Conservation (phyloP, 2,329 filamentous ascomycete genomes). For the Sporothrix schenckii region DNA sequence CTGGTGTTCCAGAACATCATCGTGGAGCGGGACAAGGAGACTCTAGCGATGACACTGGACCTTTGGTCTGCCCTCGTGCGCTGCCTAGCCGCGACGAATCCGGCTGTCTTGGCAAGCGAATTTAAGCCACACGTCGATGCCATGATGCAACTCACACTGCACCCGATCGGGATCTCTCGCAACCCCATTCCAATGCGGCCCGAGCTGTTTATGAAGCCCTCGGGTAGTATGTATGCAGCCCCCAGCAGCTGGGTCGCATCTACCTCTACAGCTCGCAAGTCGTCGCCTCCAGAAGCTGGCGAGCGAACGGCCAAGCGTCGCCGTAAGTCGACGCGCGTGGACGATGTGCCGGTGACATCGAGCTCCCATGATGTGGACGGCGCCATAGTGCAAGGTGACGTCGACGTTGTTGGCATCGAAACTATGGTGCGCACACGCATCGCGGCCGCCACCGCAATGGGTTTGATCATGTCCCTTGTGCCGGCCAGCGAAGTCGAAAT, state of each 20-base stretch:
- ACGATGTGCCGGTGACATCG: slow-evolving; percentile 64
- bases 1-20: slow-evolving; percentile 94
- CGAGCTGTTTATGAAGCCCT: slow-evolving; percentile 87
- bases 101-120: slow-evolving; percentile 68
- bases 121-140: slow-evolving; percentile 75
- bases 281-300: slow-evolving; percentile 56
- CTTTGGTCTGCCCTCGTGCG: slow-evolving; percentile 81
- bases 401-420: slow-evolving; percentile 90
- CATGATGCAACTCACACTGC: slow-evolving; percentile 81
- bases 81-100: slow-evolving; percentile 62
- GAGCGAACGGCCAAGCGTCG: slow-evolving; percentile 74
- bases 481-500: slow-evolving; percentile 64
- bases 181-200: slow-evolving; percentile 92
- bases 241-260: slow-evolving; percentile 46
- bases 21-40: slow-evolving; percentile 84
- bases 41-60: slow-evolving; percentile 79
- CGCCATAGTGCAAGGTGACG: slow-evolving; percentile 95
- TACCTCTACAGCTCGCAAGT: slow-evolving; percentile 51
- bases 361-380: slow-evolving; percentile 94
- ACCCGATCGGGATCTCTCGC: slow-evolving; percentile 88
- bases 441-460: slow-evolving; percentile 83
- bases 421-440: slow-evolving; percentile 85
- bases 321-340: slow-evolving; percentile 80
- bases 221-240: slow-evolving; percentile 76
- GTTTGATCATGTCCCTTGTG: slow-evolving; percentile 76